Conservation (phyloP, 306 rosid genomes). For the Ammopiptanthus mongolicus region DNA sequence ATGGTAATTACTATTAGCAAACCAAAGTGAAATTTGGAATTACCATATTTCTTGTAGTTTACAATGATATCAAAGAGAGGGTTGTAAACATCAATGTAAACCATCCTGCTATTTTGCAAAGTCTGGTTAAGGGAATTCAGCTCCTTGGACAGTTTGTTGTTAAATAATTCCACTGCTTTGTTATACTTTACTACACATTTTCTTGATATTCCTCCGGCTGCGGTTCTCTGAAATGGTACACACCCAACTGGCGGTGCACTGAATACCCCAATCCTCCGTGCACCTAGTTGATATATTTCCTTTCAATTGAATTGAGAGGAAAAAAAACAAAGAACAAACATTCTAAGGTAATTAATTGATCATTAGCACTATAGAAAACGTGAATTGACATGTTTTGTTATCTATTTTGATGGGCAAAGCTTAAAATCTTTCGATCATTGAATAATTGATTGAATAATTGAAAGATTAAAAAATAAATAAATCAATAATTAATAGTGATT, state of each 20-base stretch:
- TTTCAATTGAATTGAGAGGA: neutral
- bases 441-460: too few species aligned
- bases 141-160: conserved; percentile 27
- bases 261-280: conserved; percentile 50
- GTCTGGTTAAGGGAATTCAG: conserved; percentile 7
- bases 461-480: too few species aligned
- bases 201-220: conserved; percentile 46
- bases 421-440: too few species aligned
- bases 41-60: conserved; percentile 46
- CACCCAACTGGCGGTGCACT: conserved; percentile 57
- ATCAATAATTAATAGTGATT: too few species aligned
- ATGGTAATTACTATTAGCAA: neutral
- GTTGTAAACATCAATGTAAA: conserved; percentile 47
- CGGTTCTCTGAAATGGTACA: conserved; percentile 64
- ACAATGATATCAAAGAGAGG: conserved; percentile 45
- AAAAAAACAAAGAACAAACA: neutral
- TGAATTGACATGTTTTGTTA: neutral
- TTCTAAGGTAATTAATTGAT: neutral
- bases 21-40: neutral
- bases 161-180: conserved; percentile 38
- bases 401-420: too few species aligned
- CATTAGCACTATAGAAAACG: neutral
- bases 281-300: conserved; percentile 49
- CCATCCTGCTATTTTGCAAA: conserved; percentile 25
- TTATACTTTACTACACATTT: conserved; percentile 37